Conservation (phyloP, 2,329 filamentous ascomycete species). For the Penicillium paneum region DNA sequence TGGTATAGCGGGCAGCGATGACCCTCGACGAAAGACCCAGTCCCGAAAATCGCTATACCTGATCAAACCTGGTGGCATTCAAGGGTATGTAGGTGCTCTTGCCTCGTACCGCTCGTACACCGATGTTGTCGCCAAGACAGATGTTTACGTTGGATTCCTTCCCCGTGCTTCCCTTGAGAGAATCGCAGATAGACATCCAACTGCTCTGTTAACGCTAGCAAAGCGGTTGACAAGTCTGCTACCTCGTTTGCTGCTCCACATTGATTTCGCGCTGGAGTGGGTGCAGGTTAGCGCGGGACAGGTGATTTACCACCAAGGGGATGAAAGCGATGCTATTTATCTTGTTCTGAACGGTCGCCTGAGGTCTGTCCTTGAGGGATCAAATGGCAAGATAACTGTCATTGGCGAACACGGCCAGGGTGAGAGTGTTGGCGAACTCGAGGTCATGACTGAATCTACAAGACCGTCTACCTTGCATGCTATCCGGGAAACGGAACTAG, state of each 20-base stretch:
- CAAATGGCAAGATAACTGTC: slow-evolving; percentile 77
- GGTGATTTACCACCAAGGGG: slow-evolving; percentile 86
- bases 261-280: slow-evolving; percentile 98
- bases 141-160: slow-evolving; percentile 95
- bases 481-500: slow-evolving; percentile 92
- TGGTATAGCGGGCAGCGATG: slow-evolving; percentile 24
- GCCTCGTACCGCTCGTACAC: slow-evolving; percentile 96
- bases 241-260: slow-evolving; percentile 86
- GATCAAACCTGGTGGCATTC: slow-evolving; percentile 90
- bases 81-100: slow-evolving; percentile 90
- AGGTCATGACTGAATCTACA: slow-evolving; percentile 90
- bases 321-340: slow-evolving; percentile 97
- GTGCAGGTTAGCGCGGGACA: slow-evolving; percentile 94
- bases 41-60: slow-evolving; percentile 73
- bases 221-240: slow-evolving; percentile 88
- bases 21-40: slow-evolving; percentile 39
- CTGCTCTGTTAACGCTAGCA: slow-evolving; percentile 90
- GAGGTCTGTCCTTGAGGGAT: slow-evolving; percentile 75
- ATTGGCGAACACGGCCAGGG: slow-evolving; percentile 93
- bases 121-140: slow-evolving; percentile 94
- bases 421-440: slow-evolving; percentile 93
- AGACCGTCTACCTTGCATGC: slow-evolving; percentile 91
- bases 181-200: slow-evolving; percentile 88
- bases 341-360: slow-evolving; percentile 93
- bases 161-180: slow-evolving; percentile 81